phyloP scores from a whole-genome alignment of 257 asterid species.

The Solanum dulcamara region DNA sequence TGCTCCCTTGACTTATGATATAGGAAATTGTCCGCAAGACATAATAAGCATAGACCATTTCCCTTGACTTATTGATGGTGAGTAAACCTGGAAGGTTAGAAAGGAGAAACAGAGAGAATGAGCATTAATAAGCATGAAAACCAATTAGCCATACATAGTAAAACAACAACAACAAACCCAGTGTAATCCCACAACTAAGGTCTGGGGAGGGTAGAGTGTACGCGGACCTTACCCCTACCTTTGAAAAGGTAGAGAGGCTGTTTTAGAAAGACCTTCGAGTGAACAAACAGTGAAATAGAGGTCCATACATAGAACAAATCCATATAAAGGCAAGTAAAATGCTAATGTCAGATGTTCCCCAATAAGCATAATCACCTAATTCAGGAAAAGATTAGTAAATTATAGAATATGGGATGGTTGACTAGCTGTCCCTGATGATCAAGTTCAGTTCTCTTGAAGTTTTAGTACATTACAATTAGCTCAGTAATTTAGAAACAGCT shows the following conservation, averaged over 20 bases:
- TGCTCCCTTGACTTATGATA: constrained; percentile 89
- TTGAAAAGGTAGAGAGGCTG: background rate
- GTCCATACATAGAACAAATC: background rate
- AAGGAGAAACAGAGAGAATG: background rate
- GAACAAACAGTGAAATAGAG: background rate
- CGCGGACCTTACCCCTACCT: background rate
- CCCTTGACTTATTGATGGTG: constrained; percentile 60
- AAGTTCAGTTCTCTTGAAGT: background rate
- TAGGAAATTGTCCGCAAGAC: constrained; percentile 54
- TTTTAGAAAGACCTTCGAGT: background rate
- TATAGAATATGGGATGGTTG: background rate
- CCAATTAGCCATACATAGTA: background rate
- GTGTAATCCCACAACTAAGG: background rate
- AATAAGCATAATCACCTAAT: background rate
- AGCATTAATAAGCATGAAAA: background rate
- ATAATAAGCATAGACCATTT: constrained; percentile 73
- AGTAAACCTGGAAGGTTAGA: constrained; percentile 57
- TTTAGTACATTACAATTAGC: background rate
- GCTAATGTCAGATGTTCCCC: background rate
- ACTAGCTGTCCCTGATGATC: background rate
- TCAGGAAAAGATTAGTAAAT: background rate
- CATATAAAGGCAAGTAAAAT: background rate
- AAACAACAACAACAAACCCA: background rate
- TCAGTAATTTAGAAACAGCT: background rate
- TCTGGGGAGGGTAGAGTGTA: background rate